Base-by-base conservation (phyloP, 257 asterid species). In the Schizonepeta tenuifolia region DNA sequence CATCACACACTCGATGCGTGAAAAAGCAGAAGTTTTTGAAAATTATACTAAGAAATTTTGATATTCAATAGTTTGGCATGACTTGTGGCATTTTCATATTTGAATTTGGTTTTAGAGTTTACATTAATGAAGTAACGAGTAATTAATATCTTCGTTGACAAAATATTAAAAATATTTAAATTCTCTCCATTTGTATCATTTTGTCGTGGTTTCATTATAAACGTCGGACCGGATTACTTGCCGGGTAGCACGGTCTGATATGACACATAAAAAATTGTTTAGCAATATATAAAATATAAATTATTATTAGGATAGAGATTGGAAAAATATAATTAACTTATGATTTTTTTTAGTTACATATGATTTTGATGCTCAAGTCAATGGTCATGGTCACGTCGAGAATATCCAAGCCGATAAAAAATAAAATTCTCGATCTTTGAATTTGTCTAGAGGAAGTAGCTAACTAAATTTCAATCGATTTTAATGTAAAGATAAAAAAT, bases 211-310 rank as follows among this genome's bases (percentile, higher is more conserved):
- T 50, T 40, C 44, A 21, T 15, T 40, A 60, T 33, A 6, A 77
- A 77, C 53, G 38, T 57, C 31, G 67, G 65, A 66, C 54, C 58
- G 31, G 75, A 18, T 66, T 66, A 56, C 47, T 67, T 72, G 56
- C 78, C 75, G 53, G 58, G 75, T 28, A 20, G 55, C 71, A 66
- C 77, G 78, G 74, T 41, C 21, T 78, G 14, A 26, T 28, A 36
- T 18, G 41, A 57, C 74, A 24, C 15, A 6, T 33, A 24, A 77
- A 35, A 36, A 62, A 18, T 53, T 17, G 4, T 47, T 3, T 44
- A 44, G 15, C 0, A 44, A 7, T 40, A 51, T 11, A 24, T 24
- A 24, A 1, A 8, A 49, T n/a, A 68, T 36, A 21, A 31, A 9
- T 43, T 36, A 24, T 24, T 35, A 41, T 64, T 13, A 21, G 31